Evolutionary conservation across 192 early-diverging fungal genomes (phyloP).

Genomic region (Allomyces javanicus): DNA sequence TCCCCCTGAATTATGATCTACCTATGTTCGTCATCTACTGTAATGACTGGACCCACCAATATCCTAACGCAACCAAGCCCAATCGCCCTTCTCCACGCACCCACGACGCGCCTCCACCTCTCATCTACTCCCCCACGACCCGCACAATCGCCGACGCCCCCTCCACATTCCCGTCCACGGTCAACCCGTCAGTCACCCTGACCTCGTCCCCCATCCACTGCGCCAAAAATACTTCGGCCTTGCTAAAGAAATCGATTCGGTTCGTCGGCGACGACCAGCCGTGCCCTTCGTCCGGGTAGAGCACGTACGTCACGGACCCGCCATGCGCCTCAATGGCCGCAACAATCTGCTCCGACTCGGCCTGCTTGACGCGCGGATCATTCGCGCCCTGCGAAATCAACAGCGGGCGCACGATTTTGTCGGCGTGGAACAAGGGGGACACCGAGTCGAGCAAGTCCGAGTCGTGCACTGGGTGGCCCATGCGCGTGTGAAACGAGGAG

Average conservation of each 20-base stretch:
- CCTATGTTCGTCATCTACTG: no score
- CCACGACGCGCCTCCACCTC: no score
- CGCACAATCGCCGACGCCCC: background rate
- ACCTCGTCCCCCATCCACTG: constrained; percentile 8
- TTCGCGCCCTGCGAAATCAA: constrained; percentile 19
- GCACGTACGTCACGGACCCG: constrained; percentile 14
- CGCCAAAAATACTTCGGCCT: constrained; percentile 14
- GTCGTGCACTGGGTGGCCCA: constrained; percentile 17
- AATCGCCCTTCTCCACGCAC: no score
- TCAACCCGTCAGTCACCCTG: background rate
- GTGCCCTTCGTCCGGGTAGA: constrained; percentile 19
- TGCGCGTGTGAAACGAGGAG: constrained; percentile 6
- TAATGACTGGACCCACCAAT: no score
- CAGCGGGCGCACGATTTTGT: constrained; percentile 16
- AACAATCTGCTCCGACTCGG: constrained; percentile 22
- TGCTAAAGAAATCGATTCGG: constrained; percentile 13
- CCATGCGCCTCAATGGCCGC: constrained; percentile 9
- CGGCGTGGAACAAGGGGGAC: constrained; percentile 13
- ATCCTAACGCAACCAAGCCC: no score
- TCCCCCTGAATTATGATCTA: no score
- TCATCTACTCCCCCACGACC: background rate
- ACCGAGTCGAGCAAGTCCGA: constrained; percentile 7
- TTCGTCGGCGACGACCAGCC: constrained; percentile 18
- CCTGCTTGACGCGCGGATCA: constrained; percentile 20
- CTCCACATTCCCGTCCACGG: background rate